Conservation (phyloP, 345 rosid species). For the Limnanthes douglasii region DNA sequence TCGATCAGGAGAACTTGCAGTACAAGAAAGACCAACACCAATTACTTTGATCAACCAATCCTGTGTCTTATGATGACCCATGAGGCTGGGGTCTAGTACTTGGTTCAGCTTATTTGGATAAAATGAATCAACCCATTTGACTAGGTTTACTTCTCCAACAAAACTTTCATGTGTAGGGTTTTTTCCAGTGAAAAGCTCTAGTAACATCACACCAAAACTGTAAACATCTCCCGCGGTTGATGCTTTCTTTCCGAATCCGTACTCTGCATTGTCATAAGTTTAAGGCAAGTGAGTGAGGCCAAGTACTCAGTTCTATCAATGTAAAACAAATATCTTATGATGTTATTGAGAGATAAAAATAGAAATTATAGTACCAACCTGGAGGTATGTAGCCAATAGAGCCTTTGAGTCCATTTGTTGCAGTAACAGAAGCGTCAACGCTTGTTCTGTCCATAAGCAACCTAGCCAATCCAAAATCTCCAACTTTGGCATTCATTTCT, state of each 20-base stretch:
- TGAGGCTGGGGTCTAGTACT: constrained; percentile 22
- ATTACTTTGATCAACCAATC: constrained; percentile 17
- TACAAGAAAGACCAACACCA: constrained; percentile 29
- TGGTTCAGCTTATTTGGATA: constrained; percentile 8
- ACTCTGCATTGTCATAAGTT: too few species aligned
- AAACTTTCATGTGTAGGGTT: constrained; percentile 25
- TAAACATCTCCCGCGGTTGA: constrained; percentile 36
- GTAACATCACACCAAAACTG: constrained; percentile 25
- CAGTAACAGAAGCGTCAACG: constrained; percentile 16
- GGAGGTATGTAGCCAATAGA: constrained; percentile 44
- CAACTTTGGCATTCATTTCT: constrained; percentile 38
- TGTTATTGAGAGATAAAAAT: background rate
- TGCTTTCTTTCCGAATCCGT: constrained; percentile 29
- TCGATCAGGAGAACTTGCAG: constrained; percentile 14
- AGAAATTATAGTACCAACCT: constrained; percentile 12
- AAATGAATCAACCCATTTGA: constrained; percentile 18
- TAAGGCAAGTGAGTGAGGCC: background rate
- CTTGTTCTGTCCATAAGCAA: constrained; percentile 10
- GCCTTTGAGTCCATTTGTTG: constrained; percentile 24
- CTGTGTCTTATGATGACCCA: too few species aligned
- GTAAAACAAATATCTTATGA: background rate
- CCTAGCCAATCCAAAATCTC: constrained; percentile 40
- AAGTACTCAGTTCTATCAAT: background rate
- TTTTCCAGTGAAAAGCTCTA: constrained; percentile 27
- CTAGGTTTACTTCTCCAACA: constrained; percentile 16